Conservation (phyloP, 805 yeast species). For the Wickerhamomyces mucosus region DNA sequence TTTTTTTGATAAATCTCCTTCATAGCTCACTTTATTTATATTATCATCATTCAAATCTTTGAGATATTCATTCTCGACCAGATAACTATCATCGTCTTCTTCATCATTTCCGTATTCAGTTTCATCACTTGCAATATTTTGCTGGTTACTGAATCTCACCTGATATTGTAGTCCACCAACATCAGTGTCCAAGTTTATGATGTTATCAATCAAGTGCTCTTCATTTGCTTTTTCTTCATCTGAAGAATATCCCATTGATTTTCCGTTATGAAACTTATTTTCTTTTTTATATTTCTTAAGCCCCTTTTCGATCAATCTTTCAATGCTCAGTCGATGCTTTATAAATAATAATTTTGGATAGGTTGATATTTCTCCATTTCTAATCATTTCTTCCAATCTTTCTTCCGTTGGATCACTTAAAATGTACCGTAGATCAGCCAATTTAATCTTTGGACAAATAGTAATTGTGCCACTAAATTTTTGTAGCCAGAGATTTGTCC, state of each 20-base stretch:
- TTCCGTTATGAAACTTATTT: background rate
- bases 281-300: conserved; percentile 20
- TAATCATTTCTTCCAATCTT: conserved; percentile 43
- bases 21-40: too few relatives aligned
- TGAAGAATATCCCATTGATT: conserved; percentile 6
- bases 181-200: conserved; percentile 1
- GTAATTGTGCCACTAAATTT: conserved; percentile 68
- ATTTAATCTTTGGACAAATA: conserved; percentile 57
- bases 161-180: conserved; percentile 9
- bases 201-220: background rate
- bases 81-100: too few relatives aligned
- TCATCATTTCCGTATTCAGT: too few relatives aligned
- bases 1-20: too few relatives aligned
- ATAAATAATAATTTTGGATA: conserved; percentile 61
- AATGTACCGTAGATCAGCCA: conserved; percentile 53
- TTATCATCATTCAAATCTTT: too few relatives aligned
- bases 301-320: conserved; percentile 51
- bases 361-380: conserved; percentile 54
- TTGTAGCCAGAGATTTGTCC: conserved; percentile 73
- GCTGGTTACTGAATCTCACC: conserved; percentile 4
- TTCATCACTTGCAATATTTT: too few relatives aligned
- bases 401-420: conserved; percentile 60
- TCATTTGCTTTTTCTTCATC: conserved; percentile 3
- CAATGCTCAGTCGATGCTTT: conserved; percentile 54
- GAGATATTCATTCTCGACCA: too few relatives aligned